A percentile compares a stretch with the other conserved stretches of the same genome.
Evolutionary conservation across 2,329 filamentous ascomycete genomes (phyloP).

Genomic region (Passalora sequoiae): DNA sequence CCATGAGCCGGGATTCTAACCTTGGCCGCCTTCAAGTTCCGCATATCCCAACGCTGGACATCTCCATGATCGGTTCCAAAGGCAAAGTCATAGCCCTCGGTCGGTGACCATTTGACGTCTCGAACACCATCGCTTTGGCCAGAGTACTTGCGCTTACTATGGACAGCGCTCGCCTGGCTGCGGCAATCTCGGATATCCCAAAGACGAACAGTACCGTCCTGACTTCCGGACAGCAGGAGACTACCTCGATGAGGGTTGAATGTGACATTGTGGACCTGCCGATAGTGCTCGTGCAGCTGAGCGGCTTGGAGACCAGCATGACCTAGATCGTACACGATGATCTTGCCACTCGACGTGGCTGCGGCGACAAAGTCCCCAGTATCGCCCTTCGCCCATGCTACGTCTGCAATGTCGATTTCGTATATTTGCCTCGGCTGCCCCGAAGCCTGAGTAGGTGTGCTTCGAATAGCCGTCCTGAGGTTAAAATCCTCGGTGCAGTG

Average conservation of each 20-base stretch:
- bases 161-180: conserved; percentile 43
- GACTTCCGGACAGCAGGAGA: conserved; percentile 59
- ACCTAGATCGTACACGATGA: conserved; percentile 61
- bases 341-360: conserved; percentile 60
- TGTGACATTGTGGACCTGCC: conserved; percentile 61
- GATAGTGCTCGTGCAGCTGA: conserved; percentile 59
- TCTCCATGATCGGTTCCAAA: conserved; percentile 60
- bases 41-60: conserved; percentile 61
- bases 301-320: conserved; percentile 56
- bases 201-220: conserved; percentile 59
- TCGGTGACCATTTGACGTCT: conserved; percentile 62
- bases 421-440: conserved; percentile 41
- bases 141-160: conserved; percentile 51
- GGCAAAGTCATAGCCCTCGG: conserved; percentile 57
- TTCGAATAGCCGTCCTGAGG: conserved; percentile 56
- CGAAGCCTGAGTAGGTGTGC: conserved; percentile 50
- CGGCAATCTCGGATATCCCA: conserved; percentile 58
- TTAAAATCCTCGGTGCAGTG: conserved; percentile 60
- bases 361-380: conserved; percentile 58
- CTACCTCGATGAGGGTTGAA: conserved; percentile 60
- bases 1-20: conserved; percentile 59
- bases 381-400: conserved; percentile 62
- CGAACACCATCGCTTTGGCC: conserved; percentile 58
- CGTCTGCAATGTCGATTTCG: conserved; percentile 59
- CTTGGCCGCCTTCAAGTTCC: conserved; percentile 52